Conservation (phyloP, 2,329 filamentous ascomycete genomes). For the Paraconiothyrium brasiliense region DNA sequence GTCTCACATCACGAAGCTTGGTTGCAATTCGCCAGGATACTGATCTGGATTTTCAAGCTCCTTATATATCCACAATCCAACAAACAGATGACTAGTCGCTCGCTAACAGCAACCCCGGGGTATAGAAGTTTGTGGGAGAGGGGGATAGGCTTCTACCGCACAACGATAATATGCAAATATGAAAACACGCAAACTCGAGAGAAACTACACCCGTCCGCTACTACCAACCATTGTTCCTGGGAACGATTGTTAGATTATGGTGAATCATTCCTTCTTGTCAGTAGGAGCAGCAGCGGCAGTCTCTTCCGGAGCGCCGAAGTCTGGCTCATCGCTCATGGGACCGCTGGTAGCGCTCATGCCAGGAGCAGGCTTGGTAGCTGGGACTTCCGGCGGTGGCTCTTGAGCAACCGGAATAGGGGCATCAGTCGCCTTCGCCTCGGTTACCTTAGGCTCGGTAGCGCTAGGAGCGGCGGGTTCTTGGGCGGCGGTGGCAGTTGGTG, state of each 20-base stretch:
- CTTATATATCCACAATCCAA: constrained; percentile 4
- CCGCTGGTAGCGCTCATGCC: constrained; percentile 53
- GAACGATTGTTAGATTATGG: not conserved
- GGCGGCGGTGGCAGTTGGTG: constrained; percentile 38
- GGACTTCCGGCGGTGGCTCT: constrained; percentile 34
- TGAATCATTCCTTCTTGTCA: constrained; percentile 28
- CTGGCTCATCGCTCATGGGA: constrained; percentile 45
- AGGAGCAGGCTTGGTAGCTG: constrained; percentile 40
- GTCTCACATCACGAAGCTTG: not conserved
- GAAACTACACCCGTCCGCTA: not conserved
- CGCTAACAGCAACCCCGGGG: constrained; percentile 14
- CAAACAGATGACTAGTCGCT: constrained; percentile 10
- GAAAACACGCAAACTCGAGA: not conserved
- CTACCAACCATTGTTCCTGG: not conserved
- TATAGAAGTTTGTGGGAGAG: constrained; percentile 10
- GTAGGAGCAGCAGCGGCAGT: constrained; percentile 25
- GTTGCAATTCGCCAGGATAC: not conserved
- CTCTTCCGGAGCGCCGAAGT: constrained; percentile 35
- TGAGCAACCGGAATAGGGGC: constrained; percentile 26
- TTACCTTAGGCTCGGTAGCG: constrained; percentile 28
- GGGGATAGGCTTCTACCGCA: not conserved
- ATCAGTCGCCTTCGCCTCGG: constrained; percentile 27
- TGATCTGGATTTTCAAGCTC: constrained; percentile 17
- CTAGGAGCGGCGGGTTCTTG: constrained; percentile 33
- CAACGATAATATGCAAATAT: constrained; percentile 10